Base-by-base conservation (phyloP, 306 rosid genomes). In the Trifolium repens region DNA sequence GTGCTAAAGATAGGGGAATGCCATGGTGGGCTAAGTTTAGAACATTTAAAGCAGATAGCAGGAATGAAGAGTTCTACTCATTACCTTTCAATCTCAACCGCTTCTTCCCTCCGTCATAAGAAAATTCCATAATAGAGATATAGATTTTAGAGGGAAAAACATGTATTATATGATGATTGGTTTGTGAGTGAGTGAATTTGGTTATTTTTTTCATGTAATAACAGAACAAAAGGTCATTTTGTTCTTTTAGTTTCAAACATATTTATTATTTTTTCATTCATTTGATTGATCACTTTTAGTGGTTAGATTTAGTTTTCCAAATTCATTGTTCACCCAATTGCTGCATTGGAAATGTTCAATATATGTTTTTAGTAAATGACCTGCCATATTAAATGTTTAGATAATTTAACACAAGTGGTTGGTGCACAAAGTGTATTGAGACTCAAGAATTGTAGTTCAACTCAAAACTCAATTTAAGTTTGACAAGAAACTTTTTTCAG, bases 21-120 rank as follows among this genome's bases (percentile, higher is more conserved):
- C 93, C 97, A 50, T 94, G 97, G 97, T 94, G 99, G 99, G 93
- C 80, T 59, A 94, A 88, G 79, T 94, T 92, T 78, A 65, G 96
- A 74, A 65, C 93, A 47, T 94, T 92, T 49, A 89, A 88, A 72
- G 99, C 92, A 35, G 96, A 94, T 57, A 74, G 85, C 66, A 53
- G 97, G 55, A 94, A 90, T 72, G 98, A 92, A 64, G 99, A 94
- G 84, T 92, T 94, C 74, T 94, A 94, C 76, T 85, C 93, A 11
- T 93, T 92, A 11, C 99, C 99, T 42, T 94, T 94, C 90, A 92
- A 94, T 88, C 97, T 94, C 68, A 90, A 94, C 80, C 86, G 96
- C 1, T 94, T 90, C 85, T 94, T 94, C 86, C 99, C 97, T 71
- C 99, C 98, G 50, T 90, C 98, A 44, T 92, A 82, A 85, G 73